These are phyloP conservation scores for Sclerotinia glacialis DNA, from an alignment of 2,329 filamentous ascomycete genomes.

Conservation along the genomic window DNA sequence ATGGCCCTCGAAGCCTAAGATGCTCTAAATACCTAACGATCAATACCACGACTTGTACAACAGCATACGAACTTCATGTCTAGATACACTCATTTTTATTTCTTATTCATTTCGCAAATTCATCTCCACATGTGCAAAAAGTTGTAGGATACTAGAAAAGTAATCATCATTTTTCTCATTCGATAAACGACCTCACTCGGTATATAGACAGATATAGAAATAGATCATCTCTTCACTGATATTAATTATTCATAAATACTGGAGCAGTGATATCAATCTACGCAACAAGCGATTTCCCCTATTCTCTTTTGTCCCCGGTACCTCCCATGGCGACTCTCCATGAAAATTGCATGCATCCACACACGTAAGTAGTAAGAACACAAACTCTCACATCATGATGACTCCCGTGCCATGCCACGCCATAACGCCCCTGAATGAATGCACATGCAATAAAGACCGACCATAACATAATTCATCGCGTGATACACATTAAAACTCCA, in stretches of 20 bases:
- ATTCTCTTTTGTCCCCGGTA: background rate
- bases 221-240: conserved; percentile 1
- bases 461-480: background rate
- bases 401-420: background rate
- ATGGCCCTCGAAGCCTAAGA: conserved; percentile 32
- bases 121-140: conserved; percentile 15
- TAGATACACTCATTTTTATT: conserved; percentile 7
- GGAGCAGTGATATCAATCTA: background rate
- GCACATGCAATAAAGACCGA: background rate
- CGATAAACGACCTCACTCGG: conserved; percentile 4
- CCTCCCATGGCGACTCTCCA: background rate
- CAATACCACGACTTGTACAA: conserved; percentile 7
- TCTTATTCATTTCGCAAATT: background rate
- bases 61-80: conserved; percentile 14
- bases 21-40: background rate
- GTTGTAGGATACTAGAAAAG: conserved; percentile 16
- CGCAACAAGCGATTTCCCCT: background rate
- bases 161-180: conserved; percentile 7
- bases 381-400: background rate
- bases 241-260: background rate
- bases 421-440: background rate
- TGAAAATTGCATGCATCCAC: background rate
- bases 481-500: conserved; percentile 1
- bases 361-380: background rate
- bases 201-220: conserved; percentile 15